phyloP scores from a whole-genome alignment of 176 grass and related monocot genomes.

The Juncus effusus region DNA sequence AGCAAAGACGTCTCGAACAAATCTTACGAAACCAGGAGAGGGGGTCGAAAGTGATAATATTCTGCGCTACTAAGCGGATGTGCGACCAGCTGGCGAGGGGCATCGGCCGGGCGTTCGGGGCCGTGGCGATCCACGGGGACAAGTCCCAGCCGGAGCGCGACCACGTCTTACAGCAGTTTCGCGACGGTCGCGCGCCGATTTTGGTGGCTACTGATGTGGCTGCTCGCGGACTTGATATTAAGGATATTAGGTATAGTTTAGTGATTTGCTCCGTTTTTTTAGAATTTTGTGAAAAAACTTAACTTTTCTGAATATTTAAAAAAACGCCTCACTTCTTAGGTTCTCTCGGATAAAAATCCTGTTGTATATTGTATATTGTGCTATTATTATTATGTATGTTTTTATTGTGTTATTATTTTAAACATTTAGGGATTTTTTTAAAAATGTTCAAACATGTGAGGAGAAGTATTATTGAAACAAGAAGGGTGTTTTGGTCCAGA shows the following conservation, averaged over 20 bases:
- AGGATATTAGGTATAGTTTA: slow-evolving; percentile 72
- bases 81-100: slow-evolving; percentile 77
- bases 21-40: slow-evolving; percentile 93
- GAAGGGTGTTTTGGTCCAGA: too few species aligned
- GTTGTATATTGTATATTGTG: too few species aligned
- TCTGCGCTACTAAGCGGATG: slow-evolving; percentile 90
- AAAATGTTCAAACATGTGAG: too few species aligned
- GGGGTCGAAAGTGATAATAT: slow-evolving; percentile 91
- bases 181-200: slow-evolving; percentile 65
- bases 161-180: slow-evolving; percentile 87
- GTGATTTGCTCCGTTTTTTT: not conserved
- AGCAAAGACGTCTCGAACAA: slow-evolving; percentile 80
- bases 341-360: too few species aligned
- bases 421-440: too few species aligned
- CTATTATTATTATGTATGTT: too few species aligned
- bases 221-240: slow-evolving; percentile 93
- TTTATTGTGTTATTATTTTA: too few species aligned
- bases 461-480: too few species aligned
- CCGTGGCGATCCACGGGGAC: slow-evolving; percentile 81
- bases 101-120: slow-evolving; percentile 77
- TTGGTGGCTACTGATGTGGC: slow-evolving; percentile 98
- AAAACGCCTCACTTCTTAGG: slow-evolving; percentile 10
- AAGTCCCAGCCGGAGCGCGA: slow-evolving; percentile 93
- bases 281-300: slow-evolving; percentile 21
- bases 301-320: not conserved